phyloP scores from a whole-genome alignment of 148 eudicot species.

The Euryodendron excelsum region DNA sequence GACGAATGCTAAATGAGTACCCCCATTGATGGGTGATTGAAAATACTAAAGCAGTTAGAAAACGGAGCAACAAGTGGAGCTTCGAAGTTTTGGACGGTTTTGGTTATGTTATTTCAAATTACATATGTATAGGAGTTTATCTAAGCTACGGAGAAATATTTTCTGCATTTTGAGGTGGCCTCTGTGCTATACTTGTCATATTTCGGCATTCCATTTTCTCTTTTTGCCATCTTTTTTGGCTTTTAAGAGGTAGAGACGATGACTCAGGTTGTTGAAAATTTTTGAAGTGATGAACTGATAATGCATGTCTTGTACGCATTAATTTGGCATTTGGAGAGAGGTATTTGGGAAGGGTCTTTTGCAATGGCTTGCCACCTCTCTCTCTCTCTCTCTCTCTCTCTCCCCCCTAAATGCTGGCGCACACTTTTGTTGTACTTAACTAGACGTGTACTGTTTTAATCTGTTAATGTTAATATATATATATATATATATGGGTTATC shows the following conservation, averaged over 20 bases:
- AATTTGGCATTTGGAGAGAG: neutral
- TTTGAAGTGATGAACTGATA: neutral
- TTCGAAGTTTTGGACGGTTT: slow-evolving; percentile 47
- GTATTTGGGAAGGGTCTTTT: neutral
- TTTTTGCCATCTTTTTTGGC: neutral
- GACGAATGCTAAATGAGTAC: slow-evolving; percentile 13
- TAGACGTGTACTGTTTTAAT: slow-evolving; percentile 11
- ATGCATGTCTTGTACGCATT: neutral
- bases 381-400: neutral
- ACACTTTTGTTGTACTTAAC: neutral
- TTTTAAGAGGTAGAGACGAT: neutral
- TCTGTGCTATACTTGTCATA: neutral
- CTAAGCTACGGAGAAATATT: slow-evolving; percentile 12
- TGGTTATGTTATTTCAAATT: neutral
- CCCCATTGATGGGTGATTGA: slow-evolving; percentile 7
- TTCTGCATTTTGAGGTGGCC: slow-evolving; percentile 11
- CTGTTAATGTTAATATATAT: neutral
- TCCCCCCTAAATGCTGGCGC: neutral
- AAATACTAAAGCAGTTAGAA: slow-evolving; percentile 11
- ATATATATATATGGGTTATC: neutral
- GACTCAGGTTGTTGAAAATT: neutral
- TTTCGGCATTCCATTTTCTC: neutral
- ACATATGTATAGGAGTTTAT: slow-evolving; percentile 17
- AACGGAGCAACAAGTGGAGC: slow-evolving; percentile 36
- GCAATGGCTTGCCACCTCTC: neutral